Evolutionary conservation across 495 filamentous ascomycete genomes (phyloP).

Genomic region (Podospora sp.): DNA sequence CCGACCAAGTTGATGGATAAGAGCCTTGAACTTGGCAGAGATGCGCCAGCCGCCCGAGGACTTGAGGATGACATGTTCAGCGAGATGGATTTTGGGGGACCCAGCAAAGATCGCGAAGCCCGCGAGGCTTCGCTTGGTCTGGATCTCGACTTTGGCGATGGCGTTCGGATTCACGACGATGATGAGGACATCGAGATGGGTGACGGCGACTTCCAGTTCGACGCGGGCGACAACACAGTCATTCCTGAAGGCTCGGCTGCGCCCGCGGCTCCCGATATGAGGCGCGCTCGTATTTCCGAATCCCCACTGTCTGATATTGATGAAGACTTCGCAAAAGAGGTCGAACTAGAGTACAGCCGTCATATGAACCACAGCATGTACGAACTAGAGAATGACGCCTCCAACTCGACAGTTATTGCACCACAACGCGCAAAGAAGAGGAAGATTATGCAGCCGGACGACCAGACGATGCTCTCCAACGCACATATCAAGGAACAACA

Average conservation of each 20-base stretch:
- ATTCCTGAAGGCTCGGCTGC: conserved; percentile 36
- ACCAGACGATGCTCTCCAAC: conserved; percentile 60
- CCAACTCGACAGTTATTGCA: conserved; percentile 48
- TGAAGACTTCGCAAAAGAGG: conserved; percentile 53
- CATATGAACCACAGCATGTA: conserved; percentile 56
- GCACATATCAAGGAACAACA: conserved; percentile 75
- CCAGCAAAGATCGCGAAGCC: conserved; percentile 48
- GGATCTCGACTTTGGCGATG: conserved; percentile 53
- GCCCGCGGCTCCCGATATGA: conserved; percentile 43
- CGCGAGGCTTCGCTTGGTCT: conserved; percentile 49
- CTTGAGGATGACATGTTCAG: conserved; percentile 75
- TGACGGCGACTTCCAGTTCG: conserved; percentile 59
- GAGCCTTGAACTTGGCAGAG: conserved; percentile 84
- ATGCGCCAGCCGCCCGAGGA: conserved; percentile 65
- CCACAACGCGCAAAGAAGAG: conserved; percentile 75
- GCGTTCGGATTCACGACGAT: conserved; percentile 56
- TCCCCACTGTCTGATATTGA: conserved; percentile 74
- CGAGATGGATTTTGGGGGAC: conserved; percentile 57
- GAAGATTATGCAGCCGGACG: conserved; percentile 71
- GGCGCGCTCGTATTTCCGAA: conserved; percentile 60
- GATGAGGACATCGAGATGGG: conserved; percentile 64
- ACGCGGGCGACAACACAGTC: conserved; percentile 54
- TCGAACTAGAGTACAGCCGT: conserved; percentile 56
- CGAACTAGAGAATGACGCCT: conserved; percentile 57
- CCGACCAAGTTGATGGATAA: conserved; percentile 52